These are phyloP conservation scores for Saturnispora gosingensis DNA, from an alignment of 805 yeast genomes.

Conservation along the genomic window DNA sequence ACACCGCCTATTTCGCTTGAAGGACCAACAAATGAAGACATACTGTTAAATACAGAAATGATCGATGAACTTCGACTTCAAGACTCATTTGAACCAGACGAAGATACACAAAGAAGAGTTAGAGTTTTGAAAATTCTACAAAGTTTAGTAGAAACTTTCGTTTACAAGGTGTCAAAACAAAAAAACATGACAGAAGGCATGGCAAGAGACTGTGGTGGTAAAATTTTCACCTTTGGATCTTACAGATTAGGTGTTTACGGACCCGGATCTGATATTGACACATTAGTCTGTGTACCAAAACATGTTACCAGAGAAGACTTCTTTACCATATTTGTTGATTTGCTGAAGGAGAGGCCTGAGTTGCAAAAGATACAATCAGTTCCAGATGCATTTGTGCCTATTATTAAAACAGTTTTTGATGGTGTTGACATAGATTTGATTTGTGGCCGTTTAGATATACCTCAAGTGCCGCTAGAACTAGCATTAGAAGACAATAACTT, in stretches of 20 bases:
- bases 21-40: conserved; percentile 77
- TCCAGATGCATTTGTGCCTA: conserved; percentile 97
- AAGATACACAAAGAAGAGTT: conserved; percentile 72
- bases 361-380: conserved; percentile 87
- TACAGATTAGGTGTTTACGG: conserved; percentile 94
- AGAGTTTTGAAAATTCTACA: conserved; percentile 67
- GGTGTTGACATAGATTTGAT: conserved; percentile 93
- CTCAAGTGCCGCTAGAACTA: conserved; percentile 70
- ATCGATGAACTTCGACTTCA: conserved; percentile 71
- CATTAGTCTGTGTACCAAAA: conserved; percentile 93
- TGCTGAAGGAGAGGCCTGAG: conserved; percentile 67
- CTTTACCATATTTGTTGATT: conserved; percentile 66
- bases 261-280: conserved; percentile 96
- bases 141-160: conserved; percentile 69
- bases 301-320: conserved; percentile 89
- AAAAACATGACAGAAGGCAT: conserved; percentile 95
- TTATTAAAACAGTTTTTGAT: conserved; percentile 76
- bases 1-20: conserved; percentile 80
- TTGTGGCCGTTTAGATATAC: conserved; percentile 72
- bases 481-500: conserved; percentile 79
- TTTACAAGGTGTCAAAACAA: conserved; percentile 63
- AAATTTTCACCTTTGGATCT: conserved; percentile 92
- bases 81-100: conserved; percentile 84
- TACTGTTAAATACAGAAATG: conserved; percentile 61
- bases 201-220: conserved; percentile 97